These are phyloP conservation scores for Bonnemaisonia californica DNA, from an alignment of 31 red algal genomes.

Conservation along the genomic window DNA sequence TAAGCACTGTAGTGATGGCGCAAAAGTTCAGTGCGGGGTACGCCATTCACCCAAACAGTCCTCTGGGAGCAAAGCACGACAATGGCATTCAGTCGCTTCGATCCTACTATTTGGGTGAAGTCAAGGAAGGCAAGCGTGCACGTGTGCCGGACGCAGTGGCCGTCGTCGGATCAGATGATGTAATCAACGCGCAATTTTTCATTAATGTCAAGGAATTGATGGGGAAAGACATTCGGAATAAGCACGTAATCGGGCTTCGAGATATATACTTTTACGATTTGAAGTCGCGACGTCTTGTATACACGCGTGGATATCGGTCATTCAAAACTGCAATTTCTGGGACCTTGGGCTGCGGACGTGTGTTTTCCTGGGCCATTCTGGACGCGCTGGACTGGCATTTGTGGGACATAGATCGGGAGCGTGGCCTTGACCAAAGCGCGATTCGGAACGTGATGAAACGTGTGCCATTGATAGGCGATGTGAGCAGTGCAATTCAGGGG, in stretches of 20 bases:
- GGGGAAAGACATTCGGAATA: background rate
- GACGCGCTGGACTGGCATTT: slow-evolving; percentile 55
- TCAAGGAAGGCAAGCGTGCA: background rate
- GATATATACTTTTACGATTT: slow-evolving; percentile 68
- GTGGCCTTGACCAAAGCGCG: slow-evolving; percentile 74
- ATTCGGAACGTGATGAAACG: slow-evolving; percentile 44
- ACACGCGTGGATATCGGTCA: slow-evolving; percentile 56
- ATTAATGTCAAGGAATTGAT: slow-evolving; percentile 2
- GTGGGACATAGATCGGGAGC: slow-evolving; percentile 58
- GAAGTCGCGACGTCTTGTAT: slow-evolving; percentile 31
- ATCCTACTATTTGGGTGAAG: slow-evolving; percentile 10
- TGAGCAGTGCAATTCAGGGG: slow-evolving; percentile 40
- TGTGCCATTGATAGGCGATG: slow-evolving; percentile 28
- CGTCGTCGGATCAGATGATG: slow-evolving; percentile 73
- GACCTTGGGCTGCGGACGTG: slow-evolving; percentile 69
- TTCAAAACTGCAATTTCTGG: slow-evolving; percentile 39
- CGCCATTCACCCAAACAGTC: slow-evolving; percentile 56
- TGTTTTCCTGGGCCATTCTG: slow-evolving; percentile 66
- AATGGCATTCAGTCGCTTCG: slow-evolving; percentile 52
- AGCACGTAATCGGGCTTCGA: slow-evolving; percentile 59
- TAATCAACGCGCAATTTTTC: slow-evolving; percentile 54
- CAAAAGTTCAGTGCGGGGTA: slow-evolving; percentile 36
- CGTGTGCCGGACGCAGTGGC: slow-evolving; percentile 55
- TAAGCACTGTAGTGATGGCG: slow-evolving; percentile 8
- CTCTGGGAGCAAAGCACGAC: slow-evolving; percentile 73